Conservation (phyloP, 202 grass and related monocot genomes). For the Musa balbisiana region DNA sequence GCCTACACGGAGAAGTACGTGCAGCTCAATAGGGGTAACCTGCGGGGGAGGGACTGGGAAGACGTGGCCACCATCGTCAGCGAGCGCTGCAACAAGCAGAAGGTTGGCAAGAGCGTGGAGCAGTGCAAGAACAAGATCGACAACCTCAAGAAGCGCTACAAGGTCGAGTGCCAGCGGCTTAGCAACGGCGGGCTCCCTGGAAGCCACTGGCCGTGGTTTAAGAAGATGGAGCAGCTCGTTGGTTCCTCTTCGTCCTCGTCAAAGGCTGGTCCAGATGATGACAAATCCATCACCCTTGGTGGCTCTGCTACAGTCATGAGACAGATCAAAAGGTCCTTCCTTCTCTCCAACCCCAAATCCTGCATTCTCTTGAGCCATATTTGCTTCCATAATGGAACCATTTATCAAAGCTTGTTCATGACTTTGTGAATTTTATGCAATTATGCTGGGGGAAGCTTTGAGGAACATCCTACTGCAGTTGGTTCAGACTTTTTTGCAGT, state of each 20-base stretch:
- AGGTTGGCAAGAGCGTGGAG: conserved; percentile 73
- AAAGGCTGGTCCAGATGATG: conserved; percentile 18
- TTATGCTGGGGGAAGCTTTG: background rate
- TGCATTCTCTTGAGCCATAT: background rate
- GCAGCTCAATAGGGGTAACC: conserved; percentile 74
- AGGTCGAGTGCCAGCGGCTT: conserved; percentile 91
- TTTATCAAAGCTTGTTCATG: background rate
- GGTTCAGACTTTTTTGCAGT: background rate
- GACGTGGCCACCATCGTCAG: conserved; percentile 65
- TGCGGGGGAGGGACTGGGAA: conserved; percentile 92
- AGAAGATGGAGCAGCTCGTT: conserved; percentile 71
- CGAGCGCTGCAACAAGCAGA: conserved; percentile 32
- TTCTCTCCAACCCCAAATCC: background rate
- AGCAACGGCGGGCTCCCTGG: conserved; percentile 6
- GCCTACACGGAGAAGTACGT: conserved; percentile 73
- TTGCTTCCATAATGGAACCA: background rate
- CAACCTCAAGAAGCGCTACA: conserved; percentile 94
- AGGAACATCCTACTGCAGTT: background rate
- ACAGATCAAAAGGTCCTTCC: conserved; percentile 52
- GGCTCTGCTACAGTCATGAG: conserved; percentile 18
- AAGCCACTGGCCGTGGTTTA: conserved; percentile 85
- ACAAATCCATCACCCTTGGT: conserved; percentile 14
- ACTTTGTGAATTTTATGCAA: background rate
- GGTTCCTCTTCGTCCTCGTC: conserved; percentile 35
- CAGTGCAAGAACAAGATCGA: conserved; percentile 99